Evolutionary conservation across 2,329 filamentous ascomycete species (phyloP).

Genomic region (Chaetomium olivaceum): DNA sequence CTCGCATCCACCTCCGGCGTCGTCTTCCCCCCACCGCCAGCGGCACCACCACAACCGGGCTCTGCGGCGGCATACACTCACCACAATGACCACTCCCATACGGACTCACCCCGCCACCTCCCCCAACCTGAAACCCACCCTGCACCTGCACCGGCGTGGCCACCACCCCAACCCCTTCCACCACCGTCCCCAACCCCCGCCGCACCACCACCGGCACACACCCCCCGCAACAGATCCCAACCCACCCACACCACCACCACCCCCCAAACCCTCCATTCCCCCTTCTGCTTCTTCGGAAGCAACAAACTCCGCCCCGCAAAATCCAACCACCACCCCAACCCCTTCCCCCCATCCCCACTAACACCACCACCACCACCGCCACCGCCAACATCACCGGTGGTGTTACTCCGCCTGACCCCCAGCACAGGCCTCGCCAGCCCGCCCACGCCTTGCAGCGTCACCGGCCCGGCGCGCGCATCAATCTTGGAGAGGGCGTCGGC

Average conservation of each 20-base stretch:
- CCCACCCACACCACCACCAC: not conserved
- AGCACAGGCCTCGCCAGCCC: slow-evolving; percentile 14
- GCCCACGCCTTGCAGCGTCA: slow-evolving; percentile 17
- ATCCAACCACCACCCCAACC: not conserved
- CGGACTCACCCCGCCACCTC: not conserved
- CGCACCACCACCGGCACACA: not conserved
- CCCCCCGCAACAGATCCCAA: too few relatives aligned
- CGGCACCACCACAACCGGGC: not conserved
- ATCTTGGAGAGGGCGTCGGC: slow-evolving; percentile 16
- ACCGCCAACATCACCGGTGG: not conserved
- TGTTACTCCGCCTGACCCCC: not conserved
- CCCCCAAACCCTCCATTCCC: not conserved
- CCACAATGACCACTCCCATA: not conserved
- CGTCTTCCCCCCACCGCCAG: not conserved
- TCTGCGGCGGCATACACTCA: not conserved
- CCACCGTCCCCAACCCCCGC: not conserved
- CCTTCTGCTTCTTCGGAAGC: not conserved
- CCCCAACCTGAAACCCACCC: too few relatives aligned
- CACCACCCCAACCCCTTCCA: not conserved
- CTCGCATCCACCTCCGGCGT: not conserved
- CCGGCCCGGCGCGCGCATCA: not conserved
- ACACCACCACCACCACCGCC: not conserved
- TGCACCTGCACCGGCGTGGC: not conserved
- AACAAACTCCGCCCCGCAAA: not conserved
- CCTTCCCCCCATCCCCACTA: not conserved